These are phyloP conservation scores for Bjerkandera adusta DNA, from an alignment of 1,284 basidiomycete species.

Conservation along the genomic window DNA sequence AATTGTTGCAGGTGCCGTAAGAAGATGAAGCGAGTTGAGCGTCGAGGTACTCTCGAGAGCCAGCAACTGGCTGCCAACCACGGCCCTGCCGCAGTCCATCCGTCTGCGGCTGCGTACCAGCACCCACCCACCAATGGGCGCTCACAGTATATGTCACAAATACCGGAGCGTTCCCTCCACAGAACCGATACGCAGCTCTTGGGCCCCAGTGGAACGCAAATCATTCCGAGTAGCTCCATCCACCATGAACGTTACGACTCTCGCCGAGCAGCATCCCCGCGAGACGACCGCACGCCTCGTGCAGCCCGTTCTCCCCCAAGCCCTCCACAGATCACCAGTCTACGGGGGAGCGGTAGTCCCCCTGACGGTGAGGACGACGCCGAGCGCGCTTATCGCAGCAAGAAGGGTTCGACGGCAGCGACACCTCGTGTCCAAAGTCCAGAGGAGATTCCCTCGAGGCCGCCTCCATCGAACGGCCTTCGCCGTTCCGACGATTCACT, in stretches of 20 bases:
- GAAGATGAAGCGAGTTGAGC: conserved; percentile 83
- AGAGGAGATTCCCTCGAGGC: background rate
- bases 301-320: conserved; percentile 25
- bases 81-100: conserved; percentile 26
- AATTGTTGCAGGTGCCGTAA: conserved; percentile 60
- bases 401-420: background rate
- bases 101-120: conserved; percentile 25
- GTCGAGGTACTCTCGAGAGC: conserved; percentile 62
- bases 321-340: conserved; percentile 29
- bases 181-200: conserved; percentile 31
- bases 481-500: no score
- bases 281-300: conserved; percentile 10
- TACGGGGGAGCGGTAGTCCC: conserved; percentile 23
- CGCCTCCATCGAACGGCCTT: conserved; percentile 5
- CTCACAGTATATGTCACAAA: conserved; percentile 6
- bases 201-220: conserved; percentile 22
- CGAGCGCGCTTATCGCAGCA: conserved; percentile 6
- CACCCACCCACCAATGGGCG: conserved; percentile 24
- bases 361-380: conserved; percentile 12
- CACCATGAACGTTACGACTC: conserved; percentile 20
- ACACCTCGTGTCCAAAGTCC: conserved; percentile 3
- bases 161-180: conserved; percentile 24
- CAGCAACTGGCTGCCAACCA: conserved; percentile 29
- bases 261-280: conserved; percentile 18
- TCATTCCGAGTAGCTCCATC: conserved; percentile 16